Conservation (phyloP, 306 rosid species). For the Vigna nakashimae region DNA sequence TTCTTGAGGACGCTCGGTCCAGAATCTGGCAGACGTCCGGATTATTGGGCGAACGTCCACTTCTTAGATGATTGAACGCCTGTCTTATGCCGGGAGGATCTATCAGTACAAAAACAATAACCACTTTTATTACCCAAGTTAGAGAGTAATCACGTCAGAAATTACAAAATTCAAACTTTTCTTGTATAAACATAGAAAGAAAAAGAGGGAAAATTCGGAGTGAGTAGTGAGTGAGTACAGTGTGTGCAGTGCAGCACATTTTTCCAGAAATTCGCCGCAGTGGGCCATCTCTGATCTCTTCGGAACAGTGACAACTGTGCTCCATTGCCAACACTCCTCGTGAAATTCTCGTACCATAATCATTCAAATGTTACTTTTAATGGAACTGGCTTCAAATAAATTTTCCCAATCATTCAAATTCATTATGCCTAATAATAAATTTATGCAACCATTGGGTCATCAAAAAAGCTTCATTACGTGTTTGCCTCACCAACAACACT, state of each 20-base stretch:
- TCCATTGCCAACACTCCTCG: not conserved
- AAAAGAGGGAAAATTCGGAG: too few species aligned
- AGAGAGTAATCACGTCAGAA: too few species aligned
- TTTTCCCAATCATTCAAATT: constrained; percentile 8
- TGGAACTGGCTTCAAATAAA: not conserved
- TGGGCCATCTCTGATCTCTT: not conserved
- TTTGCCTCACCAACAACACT: not conserved
- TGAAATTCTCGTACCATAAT: constrained; percentile 12
- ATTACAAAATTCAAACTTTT: too few species aligned
- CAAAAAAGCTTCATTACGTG: not conserved
- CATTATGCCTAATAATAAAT: not conserved
- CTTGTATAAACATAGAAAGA: not conserved
- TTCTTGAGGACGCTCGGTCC: too few species aligned
- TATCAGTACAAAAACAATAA: too few species aligned
- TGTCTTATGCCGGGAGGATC: too few species aligned
- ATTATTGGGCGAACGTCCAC: too few species aligned
- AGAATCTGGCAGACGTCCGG: too few species aligned
- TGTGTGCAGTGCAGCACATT: constrained; percentile 34
- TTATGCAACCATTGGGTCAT: constrained; percentile 9
- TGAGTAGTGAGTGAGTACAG: not conserved
- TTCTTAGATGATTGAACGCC: too few species aligned
- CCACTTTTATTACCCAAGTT: too few species aligned
- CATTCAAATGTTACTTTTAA: constrained; percentile 12
- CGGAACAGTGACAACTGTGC: too few species aligned
- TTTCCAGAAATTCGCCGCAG: constrained; percentile 32